A percentile compares a stretch with the other conserved stretches of the same genome.
Evolutionary conservation across 768 basidiomycete genomes (phyloP).

Genomic region (Leccinum rimulosum): DNA sequence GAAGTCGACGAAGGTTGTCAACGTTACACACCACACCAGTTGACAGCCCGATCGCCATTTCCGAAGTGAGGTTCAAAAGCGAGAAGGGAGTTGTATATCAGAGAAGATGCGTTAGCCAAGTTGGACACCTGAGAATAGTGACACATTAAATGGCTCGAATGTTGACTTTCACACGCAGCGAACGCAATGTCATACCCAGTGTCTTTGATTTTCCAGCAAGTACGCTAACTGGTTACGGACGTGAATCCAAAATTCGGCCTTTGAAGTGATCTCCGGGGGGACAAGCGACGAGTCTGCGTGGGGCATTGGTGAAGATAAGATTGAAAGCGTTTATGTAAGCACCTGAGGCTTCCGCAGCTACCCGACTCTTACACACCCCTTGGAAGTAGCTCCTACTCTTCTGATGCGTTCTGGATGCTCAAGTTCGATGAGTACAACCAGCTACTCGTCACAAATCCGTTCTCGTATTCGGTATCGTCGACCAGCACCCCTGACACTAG

Average conservation of each 20-base stretch:
- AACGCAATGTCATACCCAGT: constrained; percentile 61
- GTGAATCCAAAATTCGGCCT: constrained; percentile 79
- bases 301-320: constrained; percentile 49
- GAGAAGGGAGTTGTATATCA: constrained; percentile 76
- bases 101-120: constrained; percentile 76
- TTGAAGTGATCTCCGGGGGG: constrained; percentile 67
- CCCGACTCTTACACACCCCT: not conserved
- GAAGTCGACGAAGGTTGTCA: not conserved
- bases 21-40: constrained; percentile 82
- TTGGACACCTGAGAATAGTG: constrained; percentile 81
- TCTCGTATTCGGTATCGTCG: constrained; percentile 6
- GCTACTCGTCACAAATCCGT: constrained; percentile 20
- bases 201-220: constrained; percentile 63
- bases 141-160: not conserved
- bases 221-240: constrained; percentile 59
- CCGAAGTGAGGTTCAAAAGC: constrained; percentile 70
- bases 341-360: not conserved
- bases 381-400: constrained; percentile 3
- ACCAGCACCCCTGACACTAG: not conserved
- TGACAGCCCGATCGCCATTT: constrained; percentile 60
- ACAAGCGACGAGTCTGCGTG: constrained; percentile 81
- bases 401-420: constrained; percentile 29
- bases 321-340: constrained; percentile 11
- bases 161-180: constrained; percentile 3
- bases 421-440: constrained; percentile 23